Base-by-base conservation (phyloP, 257 asterid species). In the Cordia subcordata region DNA sequence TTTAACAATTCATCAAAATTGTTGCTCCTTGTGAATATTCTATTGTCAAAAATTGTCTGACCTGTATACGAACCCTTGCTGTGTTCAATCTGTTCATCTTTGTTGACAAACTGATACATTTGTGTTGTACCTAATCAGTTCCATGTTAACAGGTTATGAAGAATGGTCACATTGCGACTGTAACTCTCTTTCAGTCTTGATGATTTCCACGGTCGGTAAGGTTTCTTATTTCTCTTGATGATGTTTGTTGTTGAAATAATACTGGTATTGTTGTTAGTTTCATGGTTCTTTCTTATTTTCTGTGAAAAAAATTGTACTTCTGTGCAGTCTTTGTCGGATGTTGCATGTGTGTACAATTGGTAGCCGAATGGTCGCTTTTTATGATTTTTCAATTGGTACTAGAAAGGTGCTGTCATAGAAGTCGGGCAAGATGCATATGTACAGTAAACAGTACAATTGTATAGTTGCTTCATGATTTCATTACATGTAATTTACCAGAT, bases 121-220 rank as follows among this genome's bases (percentile, higher is more conserved):
- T 18, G 38, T 53, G 9, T 40, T 27, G 57, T 49, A 13, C 8
- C 13, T 21, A 20, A 46, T 46, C 50, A 59, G 53, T 19, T 21
- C 33, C 50, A 32, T 66, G 37, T 70, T 61, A 53, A 45, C 80
- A 88, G 96, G 90, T 88, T 44, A 85, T 88, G 96, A 88, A 81
- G 78, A 88, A 85, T 69, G 96, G 94, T 27, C 80, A 81, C 54
- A 74, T 88, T 52, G 92, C 96, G 38, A 85, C 92, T 15, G 86
- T 85, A 64, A 88, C 96, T 63, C 94, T 88, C 55, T 88, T 88
- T 64, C 90, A 82, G 71, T 82, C 87, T 13, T 87, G 72, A 53
- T 35, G 63, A 54, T 27, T 39, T 62, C 18, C 27, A 45, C 40
- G 77, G 70, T 65, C 40, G 5, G 77, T 60, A 23, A 20, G 23